A percentile compares a stretch with the other conserved stretches of the same genome.
These are phyloP conservation scores for Suhomyces bolitotheri DNA, from an alignment of 1,139 yeast species.

Conservation along the genomic window DNA sequence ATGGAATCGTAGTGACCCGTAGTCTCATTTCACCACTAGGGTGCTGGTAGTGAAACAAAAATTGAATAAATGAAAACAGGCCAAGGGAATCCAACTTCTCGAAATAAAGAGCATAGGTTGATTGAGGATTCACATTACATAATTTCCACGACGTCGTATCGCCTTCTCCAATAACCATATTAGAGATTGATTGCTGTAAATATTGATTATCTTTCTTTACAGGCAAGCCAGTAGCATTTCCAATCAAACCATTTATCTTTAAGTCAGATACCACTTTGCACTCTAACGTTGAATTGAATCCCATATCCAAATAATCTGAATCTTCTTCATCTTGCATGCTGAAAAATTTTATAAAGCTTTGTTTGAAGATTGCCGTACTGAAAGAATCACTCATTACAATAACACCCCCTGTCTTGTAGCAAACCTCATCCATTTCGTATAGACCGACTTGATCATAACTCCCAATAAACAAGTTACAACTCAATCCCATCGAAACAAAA, in stretches of 20 bases:
- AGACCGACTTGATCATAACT: constrained; percentile 69
- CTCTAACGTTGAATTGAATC: constrained; percentile 60
- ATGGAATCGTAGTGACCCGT: constrained; percentile 54
- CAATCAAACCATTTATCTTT: constrained; percentile 58
- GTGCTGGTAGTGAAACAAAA: constrained; percentile 73
- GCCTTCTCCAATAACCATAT: constrained; percentile 46
- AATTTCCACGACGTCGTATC: constrained; percentile 63
- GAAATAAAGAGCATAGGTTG: constrained; percentile 58
- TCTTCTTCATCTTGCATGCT: constrained; percentile 32
- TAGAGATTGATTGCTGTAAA: constrained; percentile 28
- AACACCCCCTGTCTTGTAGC: constrained; percentile 61
- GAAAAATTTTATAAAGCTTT: constrained; percentile 58
- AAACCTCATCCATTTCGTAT: constrained; percentile 61
- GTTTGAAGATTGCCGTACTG: constrained; percentile 64
- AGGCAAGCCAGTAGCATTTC: constrained; percentile 53
- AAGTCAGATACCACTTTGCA: constrained; percentile 50
- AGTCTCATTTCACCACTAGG: constrained; percentile 46
- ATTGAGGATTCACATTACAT: constrained; percentile 55
- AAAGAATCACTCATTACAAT: constrained; percentile 65
- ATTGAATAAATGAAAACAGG: constrained; percentile 55
- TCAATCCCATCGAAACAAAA: constrained; percentile 46
- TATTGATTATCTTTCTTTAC: constrained; percentile 28
- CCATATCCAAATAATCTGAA: constrained; percentile 43
- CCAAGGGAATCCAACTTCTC: constrained; percentile 47
- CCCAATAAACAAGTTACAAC: constrained; percentile 60